These are phyloP conservation scores for Fusarium coicis DNA, from an alignment of 2,329 filamentous ascomycete species.

Conservation along the genomic window DNA sequence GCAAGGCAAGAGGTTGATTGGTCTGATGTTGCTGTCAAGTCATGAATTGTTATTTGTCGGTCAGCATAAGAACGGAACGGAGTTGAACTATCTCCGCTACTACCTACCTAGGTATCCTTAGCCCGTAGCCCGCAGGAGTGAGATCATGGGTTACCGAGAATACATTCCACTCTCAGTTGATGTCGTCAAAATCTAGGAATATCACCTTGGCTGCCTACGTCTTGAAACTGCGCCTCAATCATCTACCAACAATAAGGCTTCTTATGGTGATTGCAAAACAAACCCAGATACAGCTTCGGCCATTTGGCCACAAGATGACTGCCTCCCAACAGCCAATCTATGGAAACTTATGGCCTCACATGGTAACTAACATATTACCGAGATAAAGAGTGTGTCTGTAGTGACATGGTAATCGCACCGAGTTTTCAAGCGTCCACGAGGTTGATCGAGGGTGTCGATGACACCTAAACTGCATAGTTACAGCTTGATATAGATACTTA, in stretches of 20 bases:
- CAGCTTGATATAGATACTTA: slow-evolving; percentile 10
- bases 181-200: slow-evolving; percentile 12
- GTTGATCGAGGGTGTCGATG: slow-evolving; percentile 11
- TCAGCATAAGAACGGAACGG: slow-evolving; percentile 3
- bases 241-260: slow-evolving; percentile 13
- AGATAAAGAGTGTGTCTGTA: neutral
- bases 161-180: slow-evolving; percentile 19
- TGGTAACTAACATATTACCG: neutral
- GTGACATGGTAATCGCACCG: neutral
- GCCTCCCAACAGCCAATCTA: slow-evolving; percentile 4
- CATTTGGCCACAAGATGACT: neutral
- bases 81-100: neutral
- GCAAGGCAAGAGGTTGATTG: slow-evolving; percentile 9
- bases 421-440: slow-evolving; percentile 8
- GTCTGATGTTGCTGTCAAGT: neutral
- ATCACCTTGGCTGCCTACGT: slow-evolving; percentile 6
- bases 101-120: neutral
- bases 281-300: neutral
- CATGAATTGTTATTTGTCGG: slow-evolving; percentile 1
- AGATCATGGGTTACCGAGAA: slow-evolving; percentile 36
- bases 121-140: neutral
- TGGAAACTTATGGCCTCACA: neutral
- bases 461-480: slow-evolving; percentile 6
- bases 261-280: neutral
- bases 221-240: slow-evolving; percentile 15